Evolutionary conservation across 2,329 filamentous ascomycete genomes (phyloP), one percentile per base, ranked within the genome.

Genomic region (Plenodomus lindquistii): DNA sequence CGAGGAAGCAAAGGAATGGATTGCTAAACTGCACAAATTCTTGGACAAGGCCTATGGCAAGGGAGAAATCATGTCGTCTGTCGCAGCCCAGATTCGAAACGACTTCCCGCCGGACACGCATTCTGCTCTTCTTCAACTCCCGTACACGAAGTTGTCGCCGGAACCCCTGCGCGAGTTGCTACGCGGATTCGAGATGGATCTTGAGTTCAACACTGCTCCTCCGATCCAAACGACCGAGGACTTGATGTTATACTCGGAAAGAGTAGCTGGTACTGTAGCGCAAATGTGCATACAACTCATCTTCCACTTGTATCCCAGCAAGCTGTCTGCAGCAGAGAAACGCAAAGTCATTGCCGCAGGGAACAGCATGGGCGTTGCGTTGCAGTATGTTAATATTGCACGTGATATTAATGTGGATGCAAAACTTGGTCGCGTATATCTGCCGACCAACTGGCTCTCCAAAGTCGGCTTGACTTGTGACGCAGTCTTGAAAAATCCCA

Each of bases 321-420:
- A 50, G 21, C 55, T 68, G 21, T 55, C 66, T 4, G 3, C 46
- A 22, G 48, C 67, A 37, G 70, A 76, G 36, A 59, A 65, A 44
- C 64, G 74, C 13, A 62, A 72, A 2, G 75, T 88, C 5, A 73
- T 85, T 13, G 62, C 73, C 15, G 81, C 85, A 0, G 85, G 85
- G 1, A 76, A 78, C 17, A 75, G 78, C 21, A 90, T 90, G 87
- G 88, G 88, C 0, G 79, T 87, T 27, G 87, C 87, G 1, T 73
- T 91, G n/a, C 87, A 91, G 62, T 89, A 87, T 59, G 82, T 89
- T 60, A 91, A 91, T 62, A 89, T 91, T 52, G 85, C 86, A 2
- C 83, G 88, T 18, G 88, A 91, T 60, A 84, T 91, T n/a, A 69
- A 74, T 3, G 82, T 84, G 2, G 88, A 91, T 59, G 85, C 87